Evolutionary conservation across 257 asterid species (phyloP).

Genomic region (Ocimum tenuiflorum): DNA sequence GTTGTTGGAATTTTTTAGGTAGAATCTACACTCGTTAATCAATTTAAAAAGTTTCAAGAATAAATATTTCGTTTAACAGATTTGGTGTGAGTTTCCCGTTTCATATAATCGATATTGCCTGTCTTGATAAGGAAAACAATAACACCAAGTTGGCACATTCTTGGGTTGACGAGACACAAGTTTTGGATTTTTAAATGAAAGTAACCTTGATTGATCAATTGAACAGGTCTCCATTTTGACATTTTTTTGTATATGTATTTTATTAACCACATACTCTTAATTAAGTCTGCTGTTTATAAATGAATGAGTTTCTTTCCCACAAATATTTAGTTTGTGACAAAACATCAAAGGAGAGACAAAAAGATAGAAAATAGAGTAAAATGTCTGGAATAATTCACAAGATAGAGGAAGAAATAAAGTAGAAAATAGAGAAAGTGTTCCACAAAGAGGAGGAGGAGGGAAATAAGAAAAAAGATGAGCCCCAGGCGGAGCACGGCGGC

Average conservation of each 20-base stretch:
- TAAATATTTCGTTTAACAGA: too few species aligned
- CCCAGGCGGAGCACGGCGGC: slow-evolving; percentile 17
- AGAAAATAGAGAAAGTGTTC: background rate
- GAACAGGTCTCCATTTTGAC: background rate
- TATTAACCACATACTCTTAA: background rate
- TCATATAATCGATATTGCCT: too few species aligned
- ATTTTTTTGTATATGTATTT: too few species aligned
- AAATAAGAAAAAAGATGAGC: too few species aligned
- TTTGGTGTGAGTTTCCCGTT: too few species aligned
- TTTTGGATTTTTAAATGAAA: background rate
- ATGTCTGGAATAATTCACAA: background rate
- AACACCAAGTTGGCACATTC: background rate
- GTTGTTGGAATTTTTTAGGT: too few species aligned
- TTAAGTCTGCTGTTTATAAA: too few species aligned
- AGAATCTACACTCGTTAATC: too few species aligned
- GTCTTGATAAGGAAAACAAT: too few species aligned
- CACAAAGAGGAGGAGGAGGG: background rate
- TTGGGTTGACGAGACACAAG: background rate
- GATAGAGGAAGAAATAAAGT: background rate
- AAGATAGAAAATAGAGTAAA: background rate
- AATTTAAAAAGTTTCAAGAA: too few species aligned
- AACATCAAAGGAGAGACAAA: background rate
- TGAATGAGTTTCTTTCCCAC: background rate
- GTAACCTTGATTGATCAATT: background rate
- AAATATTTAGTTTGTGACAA: too few species aligned